Evolutionary conservation across 2,329 filamentous ascomycete species (phyloP).

Genomic region (Nothophaeocryptopus gaeumannii): DNA sequence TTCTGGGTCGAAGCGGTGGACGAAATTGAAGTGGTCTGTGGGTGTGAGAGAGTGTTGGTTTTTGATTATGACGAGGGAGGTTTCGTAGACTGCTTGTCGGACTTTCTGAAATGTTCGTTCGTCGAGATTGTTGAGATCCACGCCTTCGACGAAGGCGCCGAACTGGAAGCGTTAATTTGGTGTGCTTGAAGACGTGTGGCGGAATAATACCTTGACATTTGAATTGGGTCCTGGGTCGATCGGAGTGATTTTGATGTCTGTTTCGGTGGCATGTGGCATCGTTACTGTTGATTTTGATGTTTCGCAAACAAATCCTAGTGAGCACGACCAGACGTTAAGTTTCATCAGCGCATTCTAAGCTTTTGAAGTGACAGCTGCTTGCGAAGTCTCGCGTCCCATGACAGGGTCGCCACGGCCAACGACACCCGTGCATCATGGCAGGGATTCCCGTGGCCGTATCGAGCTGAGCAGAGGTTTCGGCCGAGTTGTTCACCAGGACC

Average conservation of each 20-base stretch:
- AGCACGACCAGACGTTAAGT: not conserved
- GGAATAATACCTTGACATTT: not conserved
- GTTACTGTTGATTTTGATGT: not conserved
- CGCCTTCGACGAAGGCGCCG: not conserved
- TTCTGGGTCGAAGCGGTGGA: conserved; percentile 67
- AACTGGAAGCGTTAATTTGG: not conserved
- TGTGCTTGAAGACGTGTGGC: no score
- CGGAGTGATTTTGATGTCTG: not conserved
- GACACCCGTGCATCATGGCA: no score
- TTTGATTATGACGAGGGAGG: conserved; percentile 70
- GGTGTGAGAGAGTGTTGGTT: conserved; percentile 62
- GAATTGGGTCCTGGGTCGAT: not conserved
- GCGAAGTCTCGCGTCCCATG: no score
- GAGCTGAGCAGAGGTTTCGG: no score
- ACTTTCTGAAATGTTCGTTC: conserved; percentile 39
- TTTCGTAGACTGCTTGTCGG: conserved; percentile 61
- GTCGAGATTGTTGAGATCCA: not conserved
- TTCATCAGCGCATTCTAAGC: not conserved
- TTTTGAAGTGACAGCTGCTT: no score
- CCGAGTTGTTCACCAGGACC: no score
- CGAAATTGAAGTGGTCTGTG: conserved; percentile 70
- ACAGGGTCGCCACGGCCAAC: no score
- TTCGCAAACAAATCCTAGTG: not conserved
- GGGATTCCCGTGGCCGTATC: no score
- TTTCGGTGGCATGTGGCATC: conserved; percentile 1